A percentile compares a stretch with the other conserved stretches of the same genome.
phyloP scores from a whole-genome alignment of 768 basidiomycete species.

The Pluteus cervinus region DNA sequence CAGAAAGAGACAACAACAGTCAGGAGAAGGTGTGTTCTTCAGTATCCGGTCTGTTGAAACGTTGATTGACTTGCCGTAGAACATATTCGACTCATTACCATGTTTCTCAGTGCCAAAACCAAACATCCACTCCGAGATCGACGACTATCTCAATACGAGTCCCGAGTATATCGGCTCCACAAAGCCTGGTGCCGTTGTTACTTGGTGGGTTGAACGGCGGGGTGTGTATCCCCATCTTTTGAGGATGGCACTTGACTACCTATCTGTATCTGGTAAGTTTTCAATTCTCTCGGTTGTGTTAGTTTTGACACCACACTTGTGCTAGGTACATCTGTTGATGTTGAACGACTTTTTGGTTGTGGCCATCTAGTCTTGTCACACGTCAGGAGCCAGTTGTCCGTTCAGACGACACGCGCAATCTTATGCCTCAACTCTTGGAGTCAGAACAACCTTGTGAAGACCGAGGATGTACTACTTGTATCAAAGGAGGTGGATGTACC shows the following conservation, averaged over 20 bases:
- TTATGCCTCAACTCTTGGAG: conserved; percentile 27
- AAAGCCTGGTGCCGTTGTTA: neutral
- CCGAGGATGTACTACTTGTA: conserved; percentile 6
- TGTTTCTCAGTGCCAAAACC: neutral
- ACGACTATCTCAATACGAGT: neutral
- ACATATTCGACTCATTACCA: conserved; percentile 2
- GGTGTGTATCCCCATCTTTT: neutral
- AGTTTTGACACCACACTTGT: neutral
- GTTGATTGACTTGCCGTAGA: neutral
- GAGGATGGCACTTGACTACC: conserved; percentile 1
- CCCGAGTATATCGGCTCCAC: conserved; percentile 8
- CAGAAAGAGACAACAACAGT: conserved; percentile 1
- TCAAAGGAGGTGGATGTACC: conserved; percentile 6
- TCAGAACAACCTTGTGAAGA: conserved; percentile 8
- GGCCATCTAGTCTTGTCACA: conserved; percentile 21
- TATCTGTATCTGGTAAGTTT: conserved; percentile 1
- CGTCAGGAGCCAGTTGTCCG: conserved; percentile 15
- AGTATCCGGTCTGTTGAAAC: neutral
- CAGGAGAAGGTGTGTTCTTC: neutral
- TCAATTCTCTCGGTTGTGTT: neutral
- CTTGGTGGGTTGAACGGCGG: neutral
- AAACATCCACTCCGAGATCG: neutral
- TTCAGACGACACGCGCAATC: conserved; percentile 18
- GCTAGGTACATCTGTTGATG: conserved; percentile 9
- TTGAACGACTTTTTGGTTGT: conserved; percentile 16